These are phyloP conservation scores for Stellera chamaejasme DNA, from an alignment of 345 rosid species.

Conservation along the genomic window DNA sequence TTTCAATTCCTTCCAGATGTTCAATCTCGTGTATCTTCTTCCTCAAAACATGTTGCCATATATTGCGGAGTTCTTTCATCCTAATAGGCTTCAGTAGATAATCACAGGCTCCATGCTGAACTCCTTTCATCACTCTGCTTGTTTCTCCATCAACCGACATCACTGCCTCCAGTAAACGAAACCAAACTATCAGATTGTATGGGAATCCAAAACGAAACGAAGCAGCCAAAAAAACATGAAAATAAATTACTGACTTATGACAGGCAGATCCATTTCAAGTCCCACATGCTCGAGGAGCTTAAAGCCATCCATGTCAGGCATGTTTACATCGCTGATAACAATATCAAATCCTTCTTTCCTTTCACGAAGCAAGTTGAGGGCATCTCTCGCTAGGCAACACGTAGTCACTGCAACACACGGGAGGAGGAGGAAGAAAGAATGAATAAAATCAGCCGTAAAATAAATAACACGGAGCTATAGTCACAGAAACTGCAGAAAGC, in stretches of 20 bases:
- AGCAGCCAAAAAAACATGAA: conserved; percentile 4
- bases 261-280: conserved; percentile 95
- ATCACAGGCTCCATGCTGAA: conserved; percentile 95
- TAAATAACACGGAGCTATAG: background rate
- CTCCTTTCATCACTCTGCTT: conserved; percentile 88
- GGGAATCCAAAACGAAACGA: conserved; percentile 8
- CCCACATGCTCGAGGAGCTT: conserved; percentile 94
- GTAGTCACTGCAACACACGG: conserved; percentile 59
- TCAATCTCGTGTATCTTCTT: conserved; percentile 81
- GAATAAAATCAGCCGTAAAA: conserved; percentile 7
- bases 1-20: conserved; percentile 43
- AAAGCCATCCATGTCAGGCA: conserved; percentile 99
- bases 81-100: conserved; percentile 93
- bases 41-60: conserved; percentile 94
- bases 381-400: conserved; percentile 82
- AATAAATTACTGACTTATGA: conserved; percentile 56
- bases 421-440: conserved; percentile 11
- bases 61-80: conserved; percentile 94
- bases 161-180: conserved; percentile 39
- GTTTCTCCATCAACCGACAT: conserved; percentile 98
- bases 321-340: conserved; percentile 91
- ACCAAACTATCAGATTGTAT: conserved; percentile 18
- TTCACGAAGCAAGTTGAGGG: conserved; percentile 66
- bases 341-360: conserved; percentile 89
- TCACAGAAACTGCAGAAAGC: no score